These are phyloP conservation scores for Mortierella sp. DNA, from an alignment of 371 early-diverging fungal species.

Conservation along the genomic window DNA sequence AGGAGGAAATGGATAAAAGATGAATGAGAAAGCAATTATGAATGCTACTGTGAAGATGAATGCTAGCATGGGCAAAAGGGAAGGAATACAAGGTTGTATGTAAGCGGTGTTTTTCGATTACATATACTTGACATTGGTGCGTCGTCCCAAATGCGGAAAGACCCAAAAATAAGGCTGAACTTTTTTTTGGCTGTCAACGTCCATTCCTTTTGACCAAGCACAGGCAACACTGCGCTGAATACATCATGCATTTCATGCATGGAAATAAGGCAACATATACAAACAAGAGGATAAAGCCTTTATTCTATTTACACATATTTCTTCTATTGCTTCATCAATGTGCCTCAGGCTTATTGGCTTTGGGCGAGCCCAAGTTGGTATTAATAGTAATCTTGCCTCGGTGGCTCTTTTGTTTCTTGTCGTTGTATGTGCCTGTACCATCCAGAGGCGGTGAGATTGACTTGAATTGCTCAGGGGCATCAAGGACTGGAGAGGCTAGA, in stretches of 20 bases:
- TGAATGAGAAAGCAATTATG: neutral
- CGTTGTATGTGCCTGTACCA: neutral
- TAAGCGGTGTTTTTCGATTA: no score
- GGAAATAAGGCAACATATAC: no score
- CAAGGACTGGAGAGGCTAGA: constrained; percentile 14
- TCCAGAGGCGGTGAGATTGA: constrained; percentile 37
- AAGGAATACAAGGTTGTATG: neutral
- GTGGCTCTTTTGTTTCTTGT: constrained; percentile 13
- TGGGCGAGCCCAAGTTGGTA: constrained; percentile 19
- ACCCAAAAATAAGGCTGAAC: no score
- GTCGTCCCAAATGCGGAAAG: neutral
- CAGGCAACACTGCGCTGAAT: neutral
- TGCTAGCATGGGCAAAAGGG: neutral
- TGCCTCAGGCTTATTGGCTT: neutral
- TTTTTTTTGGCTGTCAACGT: no score
- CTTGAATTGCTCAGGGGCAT: constrained; percentile 21
- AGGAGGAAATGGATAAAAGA: constrained; percentile 7
- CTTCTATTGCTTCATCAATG: neutral
- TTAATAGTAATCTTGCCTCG: constrained; percentile 36
- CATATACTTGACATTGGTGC: neutral
- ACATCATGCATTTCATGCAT: no score
- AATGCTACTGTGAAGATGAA: neutral
- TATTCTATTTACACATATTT: neutral
- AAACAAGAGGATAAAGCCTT: no score
- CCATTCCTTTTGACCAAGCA: no score